Evolutionary conservation across 192 early-diverging fungal species (phyloP), one percentile per base, ranked within the genome.

Genomic region (Podila verticillata): DNA sequence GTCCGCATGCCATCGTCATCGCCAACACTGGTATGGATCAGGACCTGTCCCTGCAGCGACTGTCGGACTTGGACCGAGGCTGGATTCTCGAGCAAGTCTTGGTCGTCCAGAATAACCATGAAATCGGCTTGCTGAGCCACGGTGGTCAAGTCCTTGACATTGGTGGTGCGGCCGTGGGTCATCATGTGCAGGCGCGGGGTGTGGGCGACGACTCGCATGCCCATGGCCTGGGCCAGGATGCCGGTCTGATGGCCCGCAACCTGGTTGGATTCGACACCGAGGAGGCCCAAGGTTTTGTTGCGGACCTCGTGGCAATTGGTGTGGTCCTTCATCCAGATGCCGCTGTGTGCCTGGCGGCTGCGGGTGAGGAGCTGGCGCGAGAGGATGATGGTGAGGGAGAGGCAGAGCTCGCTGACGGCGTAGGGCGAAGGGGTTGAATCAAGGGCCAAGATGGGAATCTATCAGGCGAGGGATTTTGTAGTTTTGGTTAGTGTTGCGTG

Each of bases 271-370:
- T 80, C 77, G 20, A 80, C 56, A 12, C 77, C 77, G 12, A 80
- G 57, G 39, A 80, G 54, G 19, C 77, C 77, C 31, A 80, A 29
- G 57, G 77, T 72, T 49, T 72, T 72, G 62, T 80, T 80, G 61
- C 77, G 77, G 48, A 80, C 61, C 47, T 80, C 77, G 34, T 80
- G 77, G 70, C 77, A 80, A 48, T 80, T 72, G 51, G 65, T 72
- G 54, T 80, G 77, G 66, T 80, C 77, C 61, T 80, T 80, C 60
- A 72, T 72, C 77, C 77, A 80, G 65, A 80, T 48, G 19, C 77
- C 70, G 19, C 8, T 22, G 29, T 80, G 77, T 12, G 77, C 59
- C 63, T 80, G 77, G 48, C 70, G 77, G 57, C 57, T 68, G 56
- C 77, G 77, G 56, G 60, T 65, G 31, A 80, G 54, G 12, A 80